Evolutionary conservation across 176 grass and related monocot species (phyloP), one percentile per base, ranked within the genome.

Genomic region (Musa schizocarpa): DNA sequence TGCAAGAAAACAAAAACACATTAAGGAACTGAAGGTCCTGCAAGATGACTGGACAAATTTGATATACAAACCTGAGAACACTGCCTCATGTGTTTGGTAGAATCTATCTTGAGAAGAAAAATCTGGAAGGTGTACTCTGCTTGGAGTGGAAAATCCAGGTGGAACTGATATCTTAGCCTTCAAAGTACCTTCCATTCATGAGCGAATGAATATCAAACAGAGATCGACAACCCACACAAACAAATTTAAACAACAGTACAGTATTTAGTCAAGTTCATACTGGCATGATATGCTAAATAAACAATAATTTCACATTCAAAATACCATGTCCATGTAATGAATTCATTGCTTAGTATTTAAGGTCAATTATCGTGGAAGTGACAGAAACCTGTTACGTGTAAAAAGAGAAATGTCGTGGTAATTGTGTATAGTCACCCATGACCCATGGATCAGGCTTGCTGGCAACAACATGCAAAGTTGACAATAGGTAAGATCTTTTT

Each of bases 61-160:
- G 78, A 48, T 69, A 29, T 52, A 65, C 77, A 85, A 72, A 92
- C 89, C 85, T 81, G 75, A 81, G 81, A 78, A 85, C 63, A 66
- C 61, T 21, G 74, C 43, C 16, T 82, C 85, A 78, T 88, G 85
- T 13, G 48, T 59, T 58, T 83, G 86, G 80, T 80, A 79, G 72
- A 80, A 64, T 59, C 78, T 64, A 65, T 78, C 73, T 70, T 87
- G 90, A 53, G 74, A 87, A 78, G 82, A 63, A 92, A 87, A 87
- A 73, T 77, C 79, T 58, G 80, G 83, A 90, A 83, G 84, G 13
- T 83, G 81, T 8, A 70, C 79, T 85, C 82, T 90, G 19, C 71
- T 74, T 73, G 87, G 85, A 73, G 53, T 29, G 34, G 85, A 81
- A 77, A 93, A 90, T 81, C 87, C 91, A 83, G 88, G 87, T 13